These are phyloP conservation scores for Salix purpurea DNA, from an alignment of 345 rosid genomes.

Conservation along the genomic window DNA sequence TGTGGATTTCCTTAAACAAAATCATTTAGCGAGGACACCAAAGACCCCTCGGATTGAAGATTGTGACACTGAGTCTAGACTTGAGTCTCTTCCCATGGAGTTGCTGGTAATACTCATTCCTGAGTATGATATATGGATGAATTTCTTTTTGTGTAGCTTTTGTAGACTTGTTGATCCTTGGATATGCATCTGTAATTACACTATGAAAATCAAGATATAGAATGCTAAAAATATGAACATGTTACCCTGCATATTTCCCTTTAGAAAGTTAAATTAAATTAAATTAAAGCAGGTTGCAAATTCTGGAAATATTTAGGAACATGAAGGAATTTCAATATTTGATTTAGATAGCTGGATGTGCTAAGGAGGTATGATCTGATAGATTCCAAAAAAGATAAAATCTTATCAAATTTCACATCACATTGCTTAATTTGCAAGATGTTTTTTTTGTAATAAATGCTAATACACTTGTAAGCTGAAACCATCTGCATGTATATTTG, in stretches of 20 bases:
- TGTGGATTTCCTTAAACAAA: slow-evolving; percentile 45
- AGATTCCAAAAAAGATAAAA: background rate
- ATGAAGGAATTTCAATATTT: too few species aligned
- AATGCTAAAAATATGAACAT: too few species aligned
- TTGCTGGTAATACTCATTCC: slow-evolving; percentile 51
- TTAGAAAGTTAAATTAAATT: too few species aligned
- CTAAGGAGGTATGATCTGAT: background rate
- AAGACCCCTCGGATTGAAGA: slow-evolving; percentile 60
- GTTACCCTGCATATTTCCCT: too few species aligned
- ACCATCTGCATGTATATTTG: background rate
- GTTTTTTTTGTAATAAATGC: background rate
- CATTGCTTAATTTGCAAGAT: background rate
- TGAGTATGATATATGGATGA: background rate
- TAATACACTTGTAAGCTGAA: background rate
- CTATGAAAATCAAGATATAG: too few species aligned
- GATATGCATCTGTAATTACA: too few species aligned
- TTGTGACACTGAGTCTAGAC: slow-evolving; percentile 56
- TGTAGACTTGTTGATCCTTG: background rate
- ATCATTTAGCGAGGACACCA: slow-evolving; percentile 52
- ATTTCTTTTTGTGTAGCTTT: background rate
- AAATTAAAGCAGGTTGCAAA: too few species aligned
- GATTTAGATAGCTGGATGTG: background rate
- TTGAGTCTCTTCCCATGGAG: slow-evolving; percentile 87
- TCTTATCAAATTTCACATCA: background rate
- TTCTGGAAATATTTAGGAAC: too few species aligned